Conservation (phyloP, 352 stramenopile species). For the Phytophthora aleatoria region DNA sequence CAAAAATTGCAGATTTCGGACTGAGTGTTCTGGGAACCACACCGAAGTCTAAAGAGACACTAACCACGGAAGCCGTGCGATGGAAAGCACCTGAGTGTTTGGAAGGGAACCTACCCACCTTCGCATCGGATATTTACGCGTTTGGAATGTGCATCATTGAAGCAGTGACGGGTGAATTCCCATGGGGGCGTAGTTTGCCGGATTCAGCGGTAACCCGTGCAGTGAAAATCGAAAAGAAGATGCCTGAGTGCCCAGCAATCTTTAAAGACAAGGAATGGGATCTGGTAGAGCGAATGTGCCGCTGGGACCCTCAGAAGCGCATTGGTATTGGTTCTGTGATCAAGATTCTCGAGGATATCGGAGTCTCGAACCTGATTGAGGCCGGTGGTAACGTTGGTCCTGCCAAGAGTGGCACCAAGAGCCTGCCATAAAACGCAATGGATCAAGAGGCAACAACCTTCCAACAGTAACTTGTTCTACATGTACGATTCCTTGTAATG, state of each 20-base stretch:
- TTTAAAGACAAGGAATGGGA: conserved; percentile 35
- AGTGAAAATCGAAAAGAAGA: conserved; percentile 20
- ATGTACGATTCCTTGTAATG: no score
- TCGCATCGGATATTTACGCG: conserved; percentile 40
- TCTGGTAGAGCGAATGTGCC: conserved; percentile 34
- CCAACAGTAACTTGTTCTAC: neutral
- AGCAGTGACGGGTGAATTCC: conserved; percentile 30
- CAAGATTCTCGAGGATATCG: conserved; percentile 40
- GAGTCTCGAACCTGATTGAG: conserved; percentile 26
- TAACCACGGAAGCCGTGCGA: conserved; percentile 21
- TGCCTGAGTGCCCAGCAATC: conserved; percentile 17
- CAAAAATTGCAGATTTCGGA: conserved; percentile 39
- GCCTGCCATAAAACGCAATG: neutral
- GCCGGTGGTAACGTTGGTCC: conserved; percentile 14
- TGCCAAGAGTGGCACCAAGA: conserved; percentile 9
- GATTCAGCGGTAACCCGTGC: conserved; percentile 15
- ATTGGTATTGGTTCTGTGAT: conserved; percentile 36
- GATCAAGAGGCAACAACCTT: neutral
- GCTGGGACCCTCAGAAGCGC: conserved; percentile 23
- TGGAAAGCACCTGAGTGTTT: conserved; percentile 41
- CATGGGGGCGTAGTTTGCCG: conserved; percentile 16
- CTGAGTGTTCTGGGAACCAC: conserved; percentile 31
- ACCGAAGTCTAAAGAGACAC: conserved; percentile 7
- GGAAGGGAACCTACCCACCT: conserved; percentile 13
- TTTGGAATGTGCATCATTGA: conserved; percentile 50